These are phyloP conservation scores for Mycena albidolilacea DNA, from an alignment of 768 basidiomycete species.

Conservation along the genomic window DNA sequence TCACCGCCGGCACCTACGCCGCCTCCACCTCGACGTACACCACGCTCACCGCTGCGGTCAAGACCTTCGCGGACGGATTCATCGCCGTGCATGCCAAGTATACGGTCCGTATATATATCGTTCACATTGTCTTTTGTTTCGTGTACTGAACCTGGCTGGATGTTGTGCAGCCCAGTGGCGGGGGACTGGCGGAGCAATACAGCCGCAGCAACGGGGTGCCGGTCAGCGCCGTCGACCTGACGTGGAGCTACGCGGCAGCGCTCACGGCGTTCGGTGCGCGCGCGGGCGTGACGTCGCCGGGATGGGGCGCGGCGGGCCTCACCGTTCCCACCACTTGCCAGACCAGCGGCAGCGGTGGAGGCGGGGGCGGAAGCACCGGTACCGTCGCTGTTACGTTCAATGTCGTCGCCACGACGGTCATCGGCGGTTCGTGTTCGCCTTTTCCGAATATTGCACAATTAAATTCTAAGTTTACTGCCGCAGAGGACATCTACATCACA, in stretches of 20 bases:
- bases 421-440: slow-evolving; percentile 63
- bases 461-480: not conserved
- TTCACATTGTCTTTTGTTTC: not conserved
- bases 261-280: slow-evolving; percentile 72
- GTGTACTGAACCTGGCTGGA: not conserved
- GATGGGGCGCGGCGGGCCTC: slow-evolving; percentile 79
- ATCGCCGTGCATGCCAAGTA: slow-evolving; percentile 68
- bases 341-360: slow-evolving; percentile 43
- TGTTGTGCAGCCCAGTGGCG: slow-evolving; percentile 58
- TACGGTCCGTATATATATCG: slow-evolving; percentile 51
- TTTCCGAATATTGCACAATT: not conserved
- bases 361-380: slow-evolving; percentile 41
- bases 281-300: slow-evolving; percentile 59
- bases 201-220: slow-evolving; percentile 63
- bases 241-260: slow-evolving; percentile 84
- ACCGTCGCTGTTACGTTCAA: slow-evolving; percentile 63
- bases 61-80: slow-evolving; percentile 77
- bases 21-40: slow-evolving; percentile 63
- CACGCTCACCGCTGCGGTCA: slow-evolving; percentile 63
- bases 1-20: slow-evolving; percentile 67
- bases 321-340: slow-evolving; percentile 62
- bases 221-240: slow-evolving; percentile 75
- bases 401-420: slow-evolving; percentile 71
- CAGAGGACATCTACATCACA: slow-evolving; percentile 80
- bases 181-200: slow-evolving; percentile 78